Conservation (phyloP, 1,284 basidiomycete genomes). For the Acaromyces ingoldii region DNA sequence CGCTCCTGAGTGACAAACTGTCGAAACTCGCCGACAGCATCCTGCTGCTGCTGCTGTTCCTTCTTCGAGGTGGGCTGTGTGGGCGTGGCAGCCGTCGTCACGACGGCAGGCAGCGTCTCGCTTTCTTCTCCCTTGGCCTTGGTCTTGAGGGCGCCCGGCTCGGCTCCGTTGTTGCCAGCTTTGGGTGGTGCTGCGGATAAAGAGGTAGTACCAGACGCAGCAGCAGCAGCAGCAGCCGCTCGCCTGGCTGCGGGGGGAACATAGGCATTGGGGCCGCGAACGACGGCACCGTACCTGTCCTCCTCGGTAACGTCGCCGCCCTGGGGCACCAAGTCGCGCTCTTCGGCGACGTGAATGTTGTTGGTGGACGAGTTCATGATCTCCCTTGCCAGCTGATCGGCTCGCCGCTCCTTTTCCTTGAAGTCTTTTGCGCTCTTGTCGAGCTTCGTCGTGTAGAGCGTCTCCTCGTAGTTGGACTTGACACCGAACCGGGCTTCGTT, state of each 20-base stretch:
- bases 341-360: constrained; percentile 86
- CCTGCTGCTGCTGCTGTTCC: not conserved
- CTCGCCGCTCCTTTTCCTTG: constrained; percentile 80
- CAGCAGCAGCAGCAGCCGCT: constrained; percentile 41
- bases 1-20: constrained; percentile 46
- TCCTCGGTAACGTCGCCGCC: constrained; percentile 83
- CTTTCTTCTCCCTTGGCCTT: constrained; percentile 5
- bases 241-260: constrained; percentile 79
- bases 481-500: constrained; percentile 92
- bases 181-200: not conserved
- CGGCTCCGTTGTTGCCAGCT: not conserved
- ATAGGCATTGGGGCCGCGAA: constrained; percentile 81
- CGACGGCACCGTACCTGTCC: constrained; percentile 94
- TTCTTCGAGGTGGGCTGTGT: too few species aligned
- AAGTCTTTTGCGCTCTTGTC: constrained; percentile 79
- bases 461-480: constrained; percentile 86
- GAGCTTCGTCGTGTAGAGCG: constrained; percentile 89
- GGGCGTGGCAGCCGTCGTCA: not conserved
- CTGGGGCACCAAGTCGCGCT: constrained; percentile 67
- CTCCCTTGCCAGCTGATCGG: constrained; percentile 82
- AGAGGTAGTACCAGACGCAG: constrained; percentile 7
- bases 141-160: not conserved
- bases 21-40: constrained; percentile 36
- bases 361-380: constrained; percentile 59
- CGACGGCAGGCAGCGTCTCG: not conserved